Conservation (phyloP, 2,329 filamentous ascomycete species). For the Ceratocystis ficicola region DNA sequence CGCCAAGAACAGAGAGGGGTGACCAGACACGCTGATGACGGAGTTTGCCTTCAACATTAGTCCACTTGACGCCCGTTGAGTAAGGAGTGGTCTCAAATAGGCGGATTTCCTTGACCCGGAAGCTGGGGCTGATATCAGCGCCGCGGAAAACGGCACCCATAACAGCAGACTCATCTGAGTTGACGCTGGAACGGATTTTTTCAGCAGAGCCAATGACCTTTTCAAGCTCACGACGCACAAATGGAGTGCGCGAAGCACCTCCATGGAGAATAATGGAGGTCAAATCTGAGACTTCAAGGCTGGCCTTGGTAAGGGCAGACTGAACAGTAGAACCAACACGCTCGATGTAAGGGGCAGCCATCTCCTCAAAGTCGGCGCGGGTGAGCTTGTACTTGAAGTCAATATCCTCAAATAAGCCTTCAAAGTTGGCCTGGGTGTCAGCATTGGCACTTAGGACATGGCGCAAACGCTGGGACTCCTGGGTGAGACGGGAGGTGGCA, state of each 20-base stretch:
- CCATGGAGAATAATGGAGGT: slow-evolving; percentile 90
- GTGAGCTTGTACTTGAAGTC: slow-evolving; percentile 87
- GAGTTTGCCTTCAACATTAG: slow-evolving; percentile 52
- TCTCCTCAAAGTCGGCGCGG: slow-evolving; percentile 66
- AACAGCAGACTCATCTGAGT: slow-evolving; percentile 90
- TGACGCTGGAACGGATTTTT: slow-evolving; percentile 87
- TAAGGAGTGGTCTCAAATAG: slow-evolving; percentile 67
- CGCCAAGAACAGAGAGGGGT: slow-evolving; percentile 60
- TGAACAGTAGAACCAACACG: slow-evolving; percentile 59
- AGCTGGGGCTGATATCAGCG: slow-evolving; percentile 81
- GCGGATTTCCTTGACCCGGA: slow-evolving; percentile 94
- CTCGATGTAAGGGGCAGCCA: slow-evolving; percentile 55
- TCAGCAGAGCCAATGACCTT: slow-evolving; percentile 55
- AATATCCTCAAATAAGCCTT: slow-evolving; percentile 80
- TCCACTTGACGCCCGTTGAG: slow-evolving; percentile 63
- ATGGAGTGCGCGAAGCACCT: slow-evolving; percentile 79
- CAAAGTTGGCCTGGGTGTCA: slow-evolving; percentile 67
- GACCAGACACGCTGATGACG: slow-evolving; percentile 76
- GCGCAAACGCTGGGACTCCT: slow-evolving; percentile 75
- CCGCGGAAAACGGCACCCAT: slow-evolving; percentile 93
- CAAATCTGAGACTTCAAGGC: slow-evolving; percentile 60
- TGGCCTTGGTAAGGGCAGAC: slow-evolving; percentile 60
- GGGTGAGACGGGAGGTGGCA: slow-evolving; percentile 78
- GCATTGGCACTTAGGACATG: slow-evolving; percentile 90
- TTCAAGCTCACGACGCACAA: slow-evolving; percentile 83